A percentile compares a stretch with the other conserved stretches of the same genome.
Evolutionary conservation across 2,329 filamentous ascomycete species (phyloP).

Genomic region (Cladophialophora chaetospira): DNA sequence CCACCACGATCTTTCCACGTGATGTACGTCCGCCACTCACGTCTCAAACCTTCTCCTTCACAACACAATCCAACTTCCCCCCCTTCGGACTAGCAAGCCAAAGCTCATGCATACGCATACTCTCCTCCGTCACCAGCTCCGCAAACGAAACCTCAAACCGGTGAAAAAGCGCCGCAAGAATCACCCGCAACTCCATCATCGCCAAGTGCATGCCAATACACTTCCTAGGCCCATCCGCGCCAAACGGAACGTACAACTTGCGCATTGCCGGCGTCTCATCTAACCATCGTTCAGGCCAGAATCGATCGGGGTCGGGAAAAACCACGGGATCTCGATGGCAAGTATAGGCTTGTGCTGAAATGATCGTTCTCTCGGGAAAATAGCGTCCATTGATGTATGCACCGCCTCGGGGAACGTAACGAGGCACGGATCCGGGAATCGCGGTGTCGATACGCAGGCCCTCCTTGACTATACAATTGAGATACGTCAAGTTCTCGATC

Average conservation of each 20-base stretch:
- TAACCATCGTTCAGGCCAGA: constrained; percentile 13
- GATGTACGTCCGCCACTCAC: too few species aligned
- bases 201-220: constrained; percentile 41
- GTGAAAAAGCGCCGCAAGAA: constrained; percentile 20
- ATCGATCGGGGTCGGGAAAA: constrained; percentile 8
- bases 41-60: constrained; percentile 6
- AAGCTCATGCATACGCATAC: constrained; percentile 17
- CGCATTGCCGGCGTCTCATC: constrained; percentile 34
- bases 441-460: constrained; percentile 12
- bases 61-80: constrained; percentile 6
- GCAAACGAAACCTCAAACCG: constrained; percentile 8
- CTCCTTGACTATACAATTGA: constrained; percentile 11
- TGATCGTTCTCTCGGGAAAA: neutral
- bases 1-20: too few species aligned
- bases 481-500: constrained; percentile 5
- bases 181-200: constrained; percentile 23
- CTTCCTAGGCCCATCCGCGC: constrained; percentile 42
- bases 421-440: constrained; percentile 9
- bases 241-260: constrained; percentile 48
- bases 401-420: constrained; percentile 5
- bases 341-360: constrained; percentile 12
- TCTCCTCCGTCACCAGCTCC: neutral
- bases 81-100: constrained; percentile 9
- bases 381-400: neutral
- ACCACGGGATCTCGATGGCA: constrained; percentile 34